These are phyloP conservation scores for Phialophora verrucosa DNA, from an alignment of 2,329 filamentous ascomycete genomes.

Conservation along the genomic window DNA sequence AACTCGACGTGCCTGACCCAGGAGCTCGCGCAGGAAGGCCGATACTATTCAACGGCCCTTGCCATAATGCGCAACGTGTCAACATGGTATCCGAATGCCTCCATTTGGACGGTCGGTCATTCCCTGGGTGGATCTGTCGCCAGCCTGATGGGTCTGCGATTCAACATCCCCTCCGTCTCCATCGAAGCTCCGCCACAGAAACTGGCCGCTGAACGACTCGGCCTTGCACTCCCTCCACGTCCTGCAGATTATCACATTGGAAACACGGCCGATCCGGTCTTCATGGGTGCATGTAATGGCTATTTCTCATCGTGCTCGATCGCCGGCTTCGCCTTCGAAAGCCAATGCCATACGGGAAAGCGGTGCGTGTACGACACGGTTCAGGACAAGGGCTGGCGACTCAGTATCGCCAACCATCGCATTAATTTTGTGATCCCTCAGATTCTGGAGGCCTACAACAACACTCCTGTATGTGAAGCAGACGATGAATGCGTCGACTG, in stretches of 20 bases:
- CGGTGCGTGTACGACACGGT: constrained; percentile 37
- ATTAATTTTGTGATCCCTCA: constrained; percentile 36
- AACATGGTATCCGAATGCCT: constrained; percentile 28
- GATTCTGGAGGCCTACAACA: constrained; percentile 36
- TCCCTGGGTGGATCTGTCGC: constrained; percentile 36
- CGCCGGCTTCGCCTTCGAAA: constrained; percentile 36
- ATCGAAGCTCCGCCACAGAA: constrained; percentile 34
- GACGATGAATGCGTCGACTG: constrained; percentile 38
- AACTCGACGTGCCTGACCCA: constrained; percentile 33
- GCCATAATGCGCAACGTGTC: constrained; percentile 27
- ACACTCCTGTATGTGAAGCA: constrained; percentile 30
- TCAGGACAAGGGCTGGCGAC: constrained; percentile 34
- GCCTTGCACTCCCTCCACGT: constrained; percentile 23
- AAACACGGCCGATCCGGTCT: constrained; percentile 37
- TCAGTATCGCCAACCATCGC: constrained; percentile 35
- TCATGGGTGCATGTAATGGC: constrained; percentile 37
- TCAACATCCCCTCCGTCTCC: constrained; percentile 32
- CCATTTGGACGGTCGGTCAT: constrained; percentile 35
- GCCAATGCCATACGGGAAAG: constrained; percentile 34
- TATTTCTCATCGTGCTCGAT: constrained; percentile 31
- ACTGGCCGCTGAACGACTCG: constrained; percentile 34
- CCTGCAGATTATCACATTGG: constrained; percentile 32
- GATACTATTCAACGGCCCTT: constrained; percentile 34
- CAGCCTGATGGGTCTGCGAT: constrained; percentile 32
- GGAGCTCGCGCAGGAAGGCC: constrained; percentile 28